A percentile compares a stretch with the other conserved stretches of the same genome.
Evolutionary conservation across 768 basidiomycete genomes (phyloP).

Genomic region (Kwoniella sp.): DNA sequence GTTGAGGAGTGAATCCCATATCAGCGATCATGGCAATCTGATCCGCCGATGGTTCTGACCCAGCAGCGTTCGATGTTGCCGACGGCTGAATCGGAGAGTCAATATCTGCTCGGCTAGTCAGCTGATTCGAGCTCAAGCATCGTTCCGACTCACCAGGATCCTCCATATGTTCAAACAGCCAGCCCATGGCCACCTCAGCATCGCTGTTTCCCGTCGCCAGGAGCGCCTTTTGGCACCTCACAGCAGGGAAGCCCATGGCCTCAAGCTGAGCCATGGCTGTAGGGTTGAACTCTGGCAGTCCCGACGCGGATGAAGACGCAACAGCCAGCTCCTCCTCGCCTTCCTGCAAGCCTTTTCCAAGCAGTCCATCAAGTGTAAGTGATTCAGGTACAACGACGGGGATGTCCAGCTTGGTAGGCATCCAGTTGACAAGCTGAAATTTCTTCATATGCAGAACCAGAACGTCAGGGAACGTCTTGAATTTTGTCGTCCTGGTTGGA

Average conservation of each 20-base stretch:
- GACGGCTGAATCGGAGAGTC: slow-evolving; percentile 63
- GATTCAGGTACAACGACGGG: slow-evolving; percentile 70
- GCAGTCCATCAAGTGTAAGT: slow-evolving; percentile 62
- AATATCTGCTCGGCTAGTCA: slow-evolving; percentile 60
- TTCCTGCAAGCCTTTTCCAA: slow-evolving; percentile 66
- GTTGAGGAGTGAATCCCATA: slow-evolving; percentile 84
- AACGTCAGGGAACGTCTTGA: slow-evolving; percentile 82
- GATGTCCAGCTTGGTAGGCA: slow-evolving; percentile 90
- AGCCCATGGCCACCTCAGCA: slow-evolving; percentile 83
- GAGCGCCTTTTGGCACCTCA: slow-evolving; percentile 84
- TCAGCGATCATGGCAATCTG: slow-evolving; percentile 71
- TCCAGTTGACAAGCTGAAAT: slow-evolving; percentile 94
- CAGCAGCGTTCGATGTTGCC: slow-evolving; percentile 34
- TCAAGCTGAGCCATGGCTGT: slow-evolving; percentile 71
- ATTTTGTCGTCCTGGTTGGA: slow-evolving; percentile 60
- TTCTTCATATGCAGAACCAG: slow-evolving; percentile 87
- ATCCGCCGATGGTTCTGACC: slow-evolving; percentile 63
- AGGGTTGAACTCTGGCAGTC: slow-evolving; percentile 66
- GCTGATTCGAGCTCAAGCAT: background rate
- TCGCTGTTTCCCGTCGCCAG: slow-evolving; percentile 72
- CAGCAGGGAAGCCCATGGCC: slow-evolving; percentile 82
- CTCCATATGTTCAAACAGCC: slow-evolving; percentile 93
- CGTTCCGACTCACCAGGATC: slow-evolving; percentile 64
- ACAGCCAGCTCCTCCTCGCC: slow-evolving; percentile 66
- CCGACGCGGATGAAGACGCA: slow-evolving; percentile 42